Base-by-base conservation (phyloP, 768 basidiomycete genomes). In the Suillus hirtellus region DNA sequence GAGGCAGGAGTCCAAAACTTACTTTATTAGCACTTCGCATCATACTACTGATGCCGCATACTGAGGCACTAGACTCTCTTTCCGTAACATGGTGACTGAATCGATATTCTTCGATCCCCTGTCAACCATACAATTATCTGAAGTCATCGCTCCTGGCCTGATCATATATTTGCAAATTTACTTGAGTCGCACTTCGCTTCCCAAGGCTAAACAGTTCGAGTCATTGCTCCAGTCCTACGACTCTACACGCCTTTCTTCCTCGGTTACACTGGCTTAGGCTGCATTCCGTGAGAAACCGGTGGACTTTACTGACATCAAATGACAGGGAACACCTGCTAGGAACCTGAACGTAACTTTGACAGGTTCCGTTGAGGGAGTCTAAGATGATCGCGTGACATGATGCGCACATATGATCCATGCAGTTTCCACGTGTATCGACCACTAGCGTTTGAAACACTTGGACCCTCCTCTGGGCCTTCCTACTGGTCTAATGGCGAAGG, bases 341-440 rank as follows among this genome's bases (percentile, higher is more conserved):
- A 27, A 52, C 52, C 52, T 34, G 52, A 19, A 53, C 52, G 52
- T 53, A 35, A 35, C 34, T 53, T 12, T 34, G 52, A 53, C 52
- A 53, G 52, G 35, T 37, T 37, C 35, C 35, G 35, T 4, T 31
- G 17, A 17, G 17, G 17, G 27, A 3, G 15, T 52, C 27, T 19
- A 31, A 10, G 17, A 34, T 53, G 17, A 53, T 50, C 15, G 49
- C 27, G 4, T 52, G 17, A 15, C 27, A 31, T 17, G 49, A 50
- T 19, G 31, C 50, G 27, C 31, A 50, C 27, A 44, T 24, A 47
- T 47, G 19, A 31, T 27, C 24, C 24, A 15, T 27, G 19, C 34
- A 1, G 34, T 34, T 35, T 35, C 19, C 52, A 53, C 11, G 34
- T 35, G 31, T 53, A 35, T 35, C 5, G 4, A 35, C 19, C 52